phyloP scores from a whole-genome alignment of 2,329 filamentous ascomycete genomes.

The Aspergillus eucalypticola region DNA sequence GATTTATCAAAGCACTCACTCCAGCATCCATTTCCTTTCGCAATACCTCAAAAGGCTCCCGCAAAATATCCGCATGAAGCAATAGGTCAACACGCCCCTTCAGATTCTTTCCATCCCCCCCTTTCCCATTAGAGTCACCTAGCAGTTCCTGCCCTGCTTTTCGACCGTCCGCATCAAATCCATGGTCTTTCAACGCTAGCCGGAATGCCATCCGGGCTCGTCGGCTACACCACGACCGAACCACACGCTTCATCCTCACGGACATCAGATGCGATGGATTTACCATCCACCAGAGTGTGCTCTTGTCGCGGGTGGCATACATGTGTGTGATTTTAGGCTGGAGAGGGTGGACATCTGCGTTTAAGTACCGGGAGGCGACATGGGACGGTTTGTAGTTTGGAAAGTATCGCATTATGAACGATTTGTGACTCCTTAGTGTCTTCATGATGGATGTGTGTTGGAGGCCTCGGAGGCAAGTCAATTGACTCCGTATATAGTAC shows the following conservation, averaged over 20 bases:
- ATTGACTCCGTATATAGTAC: background rate
- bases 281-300: slow-evolving; percentile 53
- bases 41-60: slow-evolving; percentile 16
- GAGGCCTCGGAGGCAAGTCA: background rate
- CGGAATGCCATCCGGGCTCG: slow-evolving; percentile 49
- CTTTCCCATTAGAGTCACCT: slow-evolving; percentile 11
- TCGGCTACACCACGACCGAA: slow-evolving; percentile 50
- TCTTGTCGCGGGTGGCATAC: slow-evolving; percentile 40
- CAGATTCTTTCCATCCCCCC: slow-evolving; percentile 24
- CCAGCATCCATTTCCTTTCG: slow-evolving; percentile 20
- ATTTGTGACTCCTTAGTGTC: slow-evolving; percentile 17
- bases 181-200: slow-evolving; percentile 47
- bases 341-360: slow-evolving; percentile 33
- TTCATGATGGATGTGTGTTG: slow-evolving; percentile 19
- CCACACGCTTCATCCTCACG: slow-evolving; percentile 46
- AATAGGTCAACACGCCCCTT: slow-evolving; percentile 41
- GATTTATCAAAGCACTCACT: slow-evolving; percentile 18
- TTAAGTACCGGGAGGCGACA: slow-evolving; percentile 34
- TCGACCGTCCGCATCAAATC: slow-evolving; percentile 44
- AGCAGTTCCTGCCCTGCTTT: slow-evolving; percentile 12
- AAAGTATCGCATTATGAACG: slow-evolving; percentile 29
- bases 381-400: slow-evolving; percentile 21
- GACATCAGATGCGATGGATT: slow-evolving; percentile 29
- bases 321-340: slow-evolving; percentile 40
- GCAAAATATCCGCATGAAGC: slow-evolving; percentile 14